Percentiles rank a stretch among this genome's conserved stretches.
phyloP scores from a whole-genome alignment of 345 rosid species.

The Abelmoschus esculentus region DNA sequence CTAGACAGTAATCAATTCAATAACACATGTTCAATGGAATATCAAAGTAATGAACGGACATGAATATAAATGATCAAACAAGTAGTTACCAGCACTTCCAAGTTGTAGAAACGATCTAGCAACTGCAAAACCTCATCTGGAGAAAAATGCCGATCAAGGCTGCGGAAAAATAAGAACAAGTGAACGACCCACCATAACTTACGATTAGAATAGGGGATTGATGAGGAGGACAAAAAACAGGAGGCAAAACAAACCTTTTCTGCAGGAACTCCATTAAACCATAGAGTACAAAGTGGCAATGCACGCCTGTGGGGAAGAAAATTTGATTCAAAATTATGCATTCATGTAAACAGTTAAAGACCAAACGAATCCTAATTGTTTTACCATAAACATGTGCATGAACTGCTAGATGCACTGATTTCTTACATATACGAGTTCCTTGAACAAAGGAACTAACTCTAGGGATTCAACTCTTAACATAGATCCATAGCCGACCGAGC shows the following conservation, averaged over 20 bases:
- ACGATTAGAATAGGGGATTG: neutral
- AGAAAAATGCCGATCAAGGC: slow-evolving; percentile 78
- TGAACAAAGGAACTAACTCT: neutral
- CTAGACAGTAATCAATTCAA: neutral
- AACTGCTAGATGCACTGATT: neutral
- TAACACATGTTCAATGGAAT: neutral
- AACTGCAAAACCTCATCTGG: slow-evolving; percentile 87
- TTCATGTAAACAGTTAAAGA: neutral
- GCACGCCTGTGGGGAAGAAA: slow-evolving; percentile 54
- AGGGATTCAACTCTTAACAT: neutral
- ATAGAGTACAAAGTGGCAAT: slow-evolving; percentile 84
- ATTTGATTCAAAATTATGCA: neutral
- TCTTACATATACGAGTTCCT: neutral
- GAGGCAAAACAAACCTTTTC: slow-evolving; percentile 50
- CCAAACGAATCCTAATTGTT: neutral
- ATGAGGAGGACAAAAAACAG: neutral
- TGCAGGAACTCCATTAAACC: slow-evolving; percentile 90
- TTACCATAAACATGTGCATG: neutral
- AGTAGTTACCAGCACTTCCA: slow-evolving; percentile 76
- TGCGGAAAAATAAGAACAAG: slow-evolving; percentile 17
- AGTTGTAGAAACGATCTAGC: slow-evolving; percentile 86
- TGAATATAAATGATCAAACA: neutral
- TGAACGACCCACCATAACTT: slow-evolving; percentile 1
- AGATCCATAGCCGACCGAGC: neutral
- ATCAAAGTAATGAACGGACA: neutral